A percentile compares a stretch with the other conserved stretches of the same genome.
These are phyloP conservation scores for Neurospora hispaniola DNA, from an alignment of 495 filamentous ascomycete species.

Conservation along the genomic window DNA sequence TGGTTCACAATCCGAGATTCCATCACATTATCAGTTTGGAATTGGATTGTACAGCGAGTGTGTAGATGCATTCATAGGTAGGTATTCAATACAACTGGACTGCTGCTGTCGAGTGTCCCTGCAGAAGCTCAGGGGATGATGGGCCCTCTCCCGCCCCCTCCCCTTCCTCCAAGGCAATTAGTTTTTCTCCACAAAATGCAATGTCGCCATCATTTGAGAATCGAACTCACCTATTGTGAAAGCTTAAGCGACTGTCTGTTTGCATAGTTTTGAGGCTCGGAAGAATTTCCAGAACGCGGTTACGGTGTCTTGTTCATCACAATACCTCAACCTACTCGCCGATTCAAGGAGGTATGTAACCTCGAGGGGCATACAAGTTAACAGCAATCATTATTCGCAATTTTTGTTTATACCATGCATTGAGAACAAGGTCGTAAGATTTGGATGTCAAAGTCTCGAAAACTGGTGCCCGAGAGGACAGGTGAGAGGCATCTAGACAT, in stretches of 20 bases:
- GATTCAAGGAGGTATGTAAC: background rate
- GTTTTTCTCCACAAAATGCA: background rate
- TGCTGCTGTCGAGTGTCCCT: background rate
- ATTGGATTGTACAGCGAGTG: background rate
- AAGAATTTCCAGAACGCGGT: too few relatives aligned
- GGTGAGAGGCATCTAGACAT: background rate
- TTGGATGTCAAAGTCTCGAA: background rate
- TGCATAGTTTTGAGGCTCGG: too few relatives aligned
- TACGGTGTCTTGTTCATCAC: background rate
- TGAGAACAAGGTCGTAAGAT: background rate
- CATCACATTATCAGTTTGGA: background rate
- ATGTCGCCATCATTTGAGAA: background rate
- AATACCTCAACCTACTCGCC: background rate
- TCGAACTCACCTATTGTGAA: background rate
- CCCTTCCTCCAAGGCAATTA: background rate
- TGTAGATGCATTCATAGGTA: background rate
- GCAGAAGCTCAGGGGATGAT: background rate
- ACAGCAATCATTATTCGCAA: background rate
- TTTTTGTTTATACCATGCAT: background rate
- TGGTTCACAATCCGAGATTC: background rate
- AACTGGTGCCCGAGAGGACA: background rate
- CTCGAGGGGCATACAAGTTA: background rate
- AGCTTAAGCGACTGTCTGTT: background rate
- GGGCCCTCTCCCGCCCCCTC: background rate
- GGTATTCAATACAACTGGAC: background rate